Conservation (phyloP, 768 basidiomycete species). For the Xerocomellus intermedius region DNA sequence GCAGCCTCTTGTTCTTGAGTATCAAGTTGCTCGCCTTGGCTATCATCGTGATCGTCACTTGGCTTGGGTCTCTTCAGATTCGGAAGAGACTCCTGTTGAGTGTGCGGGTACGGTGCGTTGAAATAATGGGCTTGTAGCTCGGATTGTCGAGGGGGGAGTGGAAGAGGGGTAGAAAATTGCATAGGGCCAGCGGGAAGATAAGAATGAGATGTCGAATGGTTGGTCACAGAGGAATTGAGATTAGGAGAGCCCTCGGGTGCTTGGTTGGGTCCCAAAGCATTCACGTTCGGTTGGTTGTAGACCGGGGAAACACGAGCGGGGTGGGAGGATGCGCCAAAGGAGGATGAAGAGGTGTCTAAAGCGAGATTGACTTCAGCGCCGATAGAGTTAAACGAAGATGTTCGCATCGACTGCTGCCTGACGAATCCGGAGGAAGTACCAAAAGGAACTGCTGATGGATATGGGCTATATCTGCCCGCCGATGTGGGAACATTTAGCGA, state of each 20-base stretch:
- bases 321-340: conserved; percentile 12
- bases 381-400: conserved; percentile 12
- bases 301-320: conserved; percentile 7
- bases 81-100: conserved; percentile 1
- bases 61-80: conserved; percentile 22
- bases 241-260: conserved; percentile 14
- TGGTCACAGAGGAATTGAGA: background rate
- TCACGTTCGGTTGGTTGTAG: conserved; percentile 14
- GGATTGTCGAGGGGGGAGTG: conserved; percentile 28
- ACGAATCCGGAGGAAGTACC: conserved; percentile 11
- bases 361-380: conserved; percentile 3
- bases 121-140: conserved; percentile 31
- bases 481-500: conserved; percentile 3
- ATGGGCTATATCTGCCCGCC: conserved; percentile 7
- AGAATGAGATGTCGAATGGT: conserved; percentile 8
- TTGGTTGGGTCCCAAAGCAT: conserved; percentile 12
- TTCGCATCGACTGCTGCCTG: conserved; percentile 7
- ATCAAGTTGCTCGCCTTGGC: conserved; percentile 20
- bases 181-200: conserved; percentile 27
- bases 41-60: conserved; percentile 17
- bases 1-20: conserved; percentile 19
- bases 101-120: background rate
- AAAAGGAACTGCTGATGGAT: conserved; percentile 14
- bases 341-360: conserved; percentile 16
- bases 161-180: conserved; percentile 32